These are phyloP conservation scores for Gliomastix tumulicola DNA, from an alignment of 2,329 filamentous ascomycete species.

Conservation along the genomic window DNA sequence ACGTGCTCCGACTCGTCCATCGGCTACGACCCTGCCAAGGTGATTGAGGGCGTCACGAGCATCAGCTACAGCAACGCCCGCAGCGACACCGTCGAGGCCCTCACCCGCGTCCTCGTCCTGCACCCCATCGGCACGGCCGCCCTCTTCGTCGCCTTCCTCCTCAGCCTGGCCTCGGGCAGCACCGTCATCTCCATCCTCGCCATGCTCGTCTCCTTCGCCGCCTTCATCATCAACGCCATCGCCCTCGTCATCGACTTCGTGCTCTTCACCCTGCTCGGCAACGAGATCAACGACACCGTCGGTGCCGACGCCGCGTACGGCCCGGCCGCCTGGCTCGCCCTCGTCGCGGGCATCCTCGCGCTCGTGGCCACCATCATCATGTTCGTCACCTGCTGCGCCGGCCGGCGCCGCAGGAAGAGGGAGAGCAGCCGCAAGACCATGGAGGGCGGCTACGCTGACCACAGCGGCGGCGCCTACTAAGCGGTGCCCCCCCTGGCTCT, in stretches of 20 bases:
- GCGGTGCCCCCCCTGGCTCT: too few species aligned
- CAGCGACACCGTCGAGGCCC: slow-evolving; percentile 33
- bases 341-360: slow-evolving; percentile 47
- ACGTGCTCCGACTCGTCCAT: slow-evolving; percentile 35
- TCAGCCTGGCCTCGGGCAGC: slow-evolving; percentile 4
- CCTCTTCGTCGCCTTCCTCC: slow-evolving; percentile 51
- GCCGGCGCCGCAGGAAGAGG: slow-evolving; percentile 26
- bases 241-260: slow-evolving; percentile 51
- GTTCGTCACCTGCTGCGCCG: slow-evolving; percentile 54
- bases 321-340: slow-evolving; percentile 50
- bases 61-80: slow-evolving; percentile 33
- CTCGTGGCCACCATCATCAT: slow-evolving; percentile 50
- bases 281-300: slow-evolving; percentile 39
- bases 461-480: too few species aligned
- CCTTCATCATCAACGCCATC: slow-evolving; percentile 40
- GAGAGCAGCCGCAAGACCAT: slow-evolving; percentile 17
- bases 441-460: too few species aligned
- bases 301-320: slow-evolving; percentile 39
- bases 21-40: slow-evolving; percentile 47
- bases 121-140: slow-evolving; percentile 54
- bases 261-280: slow-evolving; percentile 44
- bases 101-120: slow-evolving; percentile 54
- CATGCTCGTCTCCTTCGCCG: slow-evolving; percentile 38
- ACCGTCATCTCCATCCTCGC: slow-evolving; percentile 43
- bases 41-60: slow-evolving; percentile 30